Conservation (phyloP, 495 filamentous ascomycete genomes). For the Hypoxylon subgilvum region DNA sequence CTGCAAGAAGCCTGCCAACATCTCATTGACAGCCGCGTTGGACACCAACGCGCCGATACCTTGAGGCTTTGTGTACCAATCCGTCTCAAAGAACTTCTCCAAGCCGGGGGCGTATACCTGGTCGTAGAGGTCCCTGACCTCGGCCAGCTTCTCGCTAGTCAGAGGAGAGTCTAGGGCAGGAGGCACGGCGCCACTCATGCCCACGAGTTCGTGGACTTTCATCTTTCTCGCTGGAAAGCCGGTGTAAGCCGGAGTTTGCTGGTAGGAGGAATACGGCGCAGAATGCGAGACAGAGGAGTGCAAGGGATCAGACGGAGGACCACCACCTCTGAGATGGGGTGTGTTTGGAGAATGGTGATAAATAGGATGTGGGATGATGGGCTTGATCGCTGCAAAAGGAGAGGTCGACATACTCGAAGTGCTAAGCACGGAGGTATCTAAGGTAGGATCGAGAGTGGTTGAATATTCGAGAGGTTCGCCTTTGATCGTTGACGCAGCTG, state of each 20-base stretch:
- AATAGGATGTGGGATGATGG: constrained; percentile 37
- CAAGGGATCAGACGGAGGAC: constrained; percentile 39
- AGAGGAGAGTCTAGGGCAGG: constrained; percentile 63
- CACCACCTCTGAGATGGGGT: constrained; percentile 53
- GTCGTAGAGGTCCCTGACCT: constrained; percentile 75
- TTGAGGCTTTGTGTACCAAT: constrained; percentile 69
- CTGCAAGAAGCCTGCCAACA: constrained; percentile 66
- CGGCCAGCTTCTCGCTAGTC: constrained; percentile 62
- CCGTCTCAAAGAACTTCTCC: constrained; percentile 81
- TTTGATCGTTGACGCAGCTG: constrained; percentile 62
- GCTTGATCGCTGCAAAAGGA: constrained; percentile 46
- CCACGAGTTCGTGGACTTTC: constrained; percentile 77
- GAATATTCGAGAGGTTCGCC: constrained; percentile 71
- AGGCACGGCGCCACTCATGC: constrained; percentile 67
- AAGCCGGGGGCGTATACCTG: constrained; percentile 79
- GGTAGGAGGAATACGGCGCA: constrained; percentile 38
- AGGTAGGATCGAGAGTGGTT: constrained; percentile 75
- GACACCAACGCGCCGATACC: constrained; percentile 52
- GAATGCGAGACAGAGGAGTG: constrained; percentile 31
- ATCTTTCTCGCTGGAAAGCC: constrained; percentile 68
- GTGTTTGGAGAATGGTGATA: constrained; percentile 39
- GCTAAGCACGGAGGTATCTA: constrained; percentile 59
- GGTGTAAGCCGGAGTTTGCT: constrained; percentile 54
- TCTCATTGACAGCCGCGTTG: constrained; percentile 64
- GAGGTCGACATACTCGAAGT: constrained; percentile 45